A percentile compares a stretch with the other conserved stretches of the same genome.
phyloP scores from a whole-genome alignment of 2,329 filamentous ascomycete species.

The Alternaria atra region DNA sequence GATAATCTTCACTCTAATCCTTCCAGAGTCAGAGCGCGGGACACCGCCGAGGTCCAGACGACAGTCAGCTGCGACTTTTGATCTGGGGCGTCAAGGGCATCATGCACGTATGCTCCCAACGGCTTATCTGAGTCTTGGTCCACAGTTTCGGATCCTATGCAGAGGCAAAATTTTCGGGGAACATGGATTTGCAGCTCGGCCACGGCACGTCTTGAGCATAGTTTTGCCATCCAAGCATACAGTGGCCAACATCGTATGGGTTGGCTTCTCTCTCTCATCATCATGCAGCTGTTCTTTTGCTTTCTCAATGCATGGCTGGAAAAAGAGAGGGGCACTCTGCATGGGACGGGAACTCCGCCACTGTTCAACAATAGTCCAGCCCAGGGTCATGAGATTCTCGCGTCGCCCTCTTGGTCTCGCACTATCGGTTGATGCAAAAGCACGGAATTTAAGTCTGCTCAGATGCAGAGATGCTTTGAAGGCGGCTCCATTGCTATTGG shows the following conservation, averaged over 20 bases:
- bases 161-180: constrained; percentile 1
- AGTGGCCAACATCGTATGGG: background rate
- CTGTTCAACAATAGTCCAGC: background rate
- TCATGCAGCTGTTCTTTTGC: background rate
- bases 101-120: constrained; percentile 3
- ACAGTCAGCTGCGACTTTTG: background rate
- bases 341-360: background rate
- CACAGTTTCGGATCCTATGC: background rate
- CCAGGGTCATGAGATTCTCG: background rate
- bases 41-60: background rate
- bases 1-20: constrained; percentile 1
- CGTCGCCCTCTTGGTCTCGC: background rate
- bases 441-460: background rate
- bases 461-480: background rate
- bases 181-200: constrained; percentile 5
- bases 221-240: background rate
- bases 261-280: background rate
- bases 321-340: constrained; percentile 1
- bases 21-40: background rate
- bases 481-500: background rate
- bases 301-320: background rate
- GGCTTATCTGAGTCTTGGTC: constrained; percentile 6
- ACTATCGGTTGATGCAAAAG: background rate
- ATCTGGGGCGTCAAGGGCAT: background rate
- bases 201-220: background rate